Conservation (phyloP, 805 yeast species). For the Sugiyamaella smithiae region DNA sequence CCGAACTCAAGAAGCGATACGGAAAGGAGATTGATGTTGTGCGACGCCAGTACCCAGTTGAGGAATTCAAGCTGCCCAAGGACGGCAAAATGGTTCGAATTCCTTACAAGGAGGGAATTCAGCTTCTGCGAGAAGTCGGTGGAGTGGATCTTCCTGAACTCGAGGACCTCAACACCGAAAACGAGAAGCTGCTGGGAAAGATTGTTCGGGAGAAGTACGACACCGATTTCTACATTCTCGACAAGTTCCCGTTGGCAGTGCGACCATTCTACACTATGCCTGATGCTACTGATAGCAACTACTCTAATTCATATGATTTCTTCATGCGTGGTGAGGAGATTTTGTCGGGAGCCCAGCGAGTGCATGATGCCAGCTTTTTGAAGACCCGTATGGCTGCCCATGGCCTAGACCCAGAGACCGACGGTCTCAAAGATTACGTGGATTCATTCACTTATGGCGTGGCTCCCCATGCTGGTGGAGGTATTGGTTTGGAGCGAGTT, state of each 20-base stretch:
- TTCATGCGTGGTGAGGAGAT: slow-evolving; percentile 99
- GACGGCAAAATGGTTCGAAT: slow-evolving; percentile 91
- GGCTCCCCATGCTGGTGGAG: slow-evolving; percentile 99
- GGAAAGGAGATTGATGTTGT: slow-evolving; percentile 83
- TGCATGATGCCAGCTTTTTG: slow-evolving; percentile 86
- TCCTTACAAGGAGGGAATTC: slow-evolving; percentile 87
- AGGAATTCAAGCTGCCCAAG: slow-evolving; percentile 91
- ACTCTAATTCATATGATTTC: slow-evolving; percentile 97
- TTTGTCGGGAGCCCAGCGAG: slow-evolving; percentile 99
- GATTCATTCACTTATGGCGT: slow-evolving; percentile 94
- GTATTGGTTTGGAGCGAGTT: slow-evolving; percentile 98
- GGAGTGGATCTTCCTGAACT: slow-evolving; percentile 71
- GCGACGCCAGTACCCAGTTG: slow-evolving; percentile 94
- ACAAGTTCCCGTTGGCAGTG: slow-evolving; percentile 94
- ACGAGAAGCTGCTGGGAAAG: slow-evolving; percentile 90
- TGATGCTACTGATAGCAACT: slow-evolving; percentile 83
- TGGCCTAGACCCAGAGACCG: slow-evolving; percentile 73
- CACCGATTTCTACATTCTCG: slow-evolving; percentile 96
- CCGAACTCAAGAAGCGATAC: slow-evolving; percentile 75
- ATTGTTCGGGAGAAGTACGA: slow-evolving; percentile 90
- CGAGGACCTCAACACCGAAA: slow-evolving; percentile 90
- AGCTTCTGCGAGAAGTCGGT: slow-evolving; percentile 81
- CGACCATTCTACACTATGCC: slow-evolving; percentile 99
- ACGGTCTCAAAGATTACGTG: slow-evolving; percentile 86
- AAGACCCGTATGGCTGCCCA: slow-evolving; percentile 77